phyloP scores from a whole-genome alignment of 106 monocot species.

The Xerophyta viscosa region DNA sequence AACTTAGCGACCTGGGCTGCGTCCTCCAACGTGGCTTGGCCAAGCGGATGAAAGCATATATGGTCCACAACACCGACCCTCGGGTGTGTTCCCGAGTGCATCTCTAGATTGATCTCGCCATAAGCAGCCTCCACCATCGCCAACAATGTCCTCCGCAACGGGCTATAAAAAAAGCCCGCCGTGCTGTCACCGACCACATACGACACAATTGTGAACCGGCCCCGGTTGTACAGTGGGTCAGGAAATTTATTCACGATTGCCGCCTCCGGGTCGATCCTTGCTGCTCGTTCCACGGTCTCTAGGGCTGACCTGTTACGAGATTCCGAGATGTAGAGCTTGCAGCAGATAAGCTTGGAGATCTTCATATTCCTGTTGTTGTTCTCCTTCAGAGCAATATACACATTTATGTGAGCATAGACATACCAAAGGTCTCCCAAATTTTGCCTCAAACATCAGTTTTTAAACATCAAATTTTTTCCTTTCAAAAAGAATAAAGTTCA shows the following conservation, averaged over 20 bases:
- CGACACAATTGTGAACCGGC: slow-evolving; percentile 23
- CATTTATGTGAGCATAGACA: too few species aligned
- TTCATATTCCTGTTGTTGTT: background rate
- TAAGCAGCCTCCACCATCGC: slow-evolving; percentile 33
- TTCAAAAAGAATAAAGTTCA: too few species aligned
- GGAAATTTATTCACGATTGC: slow-evolving; percentile 25
- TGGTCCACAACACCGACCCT: slow-evolving; percentile 56
- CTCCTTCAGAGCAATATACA: background rate
- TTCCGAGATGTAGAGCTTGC: slow-evolving; percentile 29
- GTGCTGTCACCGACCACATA: slow-evolving; percentile 5
- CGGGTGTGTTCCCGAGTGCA: slow-evolving; percentile 38
- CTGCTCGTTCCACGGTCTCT: slow-evolving; percentile 19
- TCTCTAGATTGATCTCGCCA: slow-evolving; percentile 20
- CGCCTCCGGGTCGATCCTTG: slow-evolving; percentile 12
- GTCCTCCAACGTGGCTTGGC: slow-evolving; percentile 33
- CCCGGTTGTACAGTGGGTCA: slow-evolving; percentile 22
- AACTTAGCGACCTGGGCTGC: slow-evolving; percentile 33
- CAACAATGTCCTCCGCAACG: slow-evolving; percentile 20
- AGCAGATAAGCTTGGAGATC: slow-evolving; percentile 13
- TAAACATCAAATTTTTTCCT: too few species aligned
- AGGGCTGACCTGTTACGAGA: slow-evolving; percentile 15
- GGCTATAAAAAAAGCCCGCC: slow-evolving; percentile 9
- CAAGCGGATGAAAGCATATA: slow-evolving; percentile 54
- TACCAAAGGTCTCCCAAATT: too few species aligned
- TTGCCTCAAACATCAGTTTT: too few species aligned